phyloP scores from a whole-genome alignment of 2,329 filamentous ascomycete species.

The Penicillium sp. region DNA sequence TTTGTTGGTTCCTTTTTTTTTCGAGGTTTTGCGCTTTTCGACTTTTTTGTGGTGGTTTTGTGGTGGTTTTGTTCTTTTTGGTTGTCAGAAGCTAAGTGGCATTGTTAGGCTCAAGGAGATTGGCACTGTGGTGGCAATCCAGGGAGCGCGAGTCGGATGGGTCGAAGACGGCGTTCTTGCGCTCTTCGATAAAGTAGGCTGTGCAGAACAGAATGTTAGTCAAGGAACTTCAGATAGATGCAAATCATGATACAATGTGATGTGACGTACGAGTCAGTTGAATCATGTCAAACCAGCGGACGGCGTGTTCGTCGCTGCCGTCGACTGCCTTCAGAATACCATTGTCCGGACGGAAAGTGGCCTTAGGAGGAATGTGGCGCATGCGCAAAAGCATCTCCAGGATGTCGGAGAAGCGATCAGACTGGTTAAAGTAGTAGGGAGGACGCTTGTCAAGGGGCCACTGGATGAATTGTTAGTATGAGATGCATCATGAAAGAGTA shows the following conservation, averaged over 20 bases:
- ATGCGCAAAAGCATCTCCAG: conserved; percentile 59
- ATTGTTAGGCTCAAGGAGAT: conserved; percentile 30
- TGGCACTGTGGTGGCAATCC: conserved; percentile 41
- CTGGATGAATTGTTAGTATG: conserved; percentile 20
- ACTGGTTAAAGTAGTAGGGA: conserved; percentile 53
- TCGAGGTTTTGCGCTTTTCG: not conserved
- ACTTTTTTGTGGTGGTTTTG: not conserved
- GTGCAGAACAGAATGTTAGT: conserved; percentile 6
- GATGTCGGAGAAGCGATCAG: conserved; percentile 57
- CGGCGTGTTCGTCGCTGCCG: conserved; percentile 38
- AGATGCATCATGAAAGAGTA: not conserved
- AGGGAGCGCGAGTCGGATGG: conserved; percentile 42
- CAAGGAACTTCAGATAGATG: not conserved
- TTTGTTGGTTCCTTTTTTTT: not conserved
- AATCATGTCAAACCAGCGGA: conserved; percentile 44
- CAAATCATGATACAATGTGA: not conserved
- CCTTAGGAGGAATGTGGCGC: conserved; percentile 49
- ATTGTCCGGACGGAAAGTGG: conserved; percentile 36
- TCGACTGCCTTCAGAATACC: conserved; percentile 41
- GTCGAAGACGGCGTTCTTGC: conserved; percentile 39
- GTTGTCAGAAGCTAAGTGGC: not conserved
- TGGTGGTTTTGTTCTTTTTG: not conserved
- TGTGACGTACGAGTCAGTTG: conserved; percentile 39
- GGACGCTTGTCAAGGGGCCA: conserved; percentile 58
- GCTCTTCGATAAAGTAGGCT: conserved; percentile 42